Conservation (phyloP, 1,284 basidiomycete species). For the Xanthoconium separans region DNA sequence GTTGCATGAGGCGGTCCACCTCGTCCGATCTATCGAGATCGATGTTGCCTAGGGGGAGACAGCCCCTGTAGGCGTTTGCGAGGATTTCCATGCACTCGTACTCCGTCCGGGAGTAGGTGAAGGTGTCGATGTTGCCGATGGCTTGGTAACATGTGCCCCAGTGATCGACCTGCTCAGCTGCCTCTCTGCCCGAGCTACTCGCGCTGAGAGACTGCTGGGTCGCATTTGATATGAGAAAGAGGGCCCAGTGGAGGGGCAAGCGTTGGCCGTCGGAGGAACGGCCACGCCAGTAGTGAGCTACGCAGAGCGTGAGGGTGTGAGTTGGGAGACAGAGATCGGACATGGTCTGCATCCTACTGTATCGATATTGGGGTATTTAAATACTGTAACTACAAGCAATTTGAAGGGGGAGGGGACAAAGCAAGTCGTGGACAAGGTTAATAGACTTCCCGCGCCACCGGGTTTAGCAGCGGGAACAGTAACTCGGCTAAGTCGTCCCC, state of each 20-base stretch:
- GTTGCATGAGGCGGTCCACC: constrained; percentile 21
- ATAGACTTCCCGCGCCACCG: constrained; percentile 29
- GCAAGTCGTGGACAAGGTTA: constrained; percentile 4
- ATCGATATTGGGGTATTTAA: constrained; percentile 3
- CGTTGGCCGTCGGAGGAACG: constrained; percentile 21
- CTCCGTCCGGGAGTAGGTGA: constrained; percentile 28
- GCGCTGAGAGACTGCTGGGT: constrained; percentile 19
- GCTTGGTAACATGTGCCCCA: constrained; percentile 32
- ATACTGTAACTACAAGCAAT: constrained; percentile 19
- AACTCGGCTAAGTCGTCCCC: constrained; percentile 1
- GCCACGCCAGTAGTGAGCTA: constrained; percentile 33
- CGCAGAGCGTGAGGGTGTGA: constrained; percentile 27
- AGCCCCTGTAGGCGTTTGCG: constrained; percentile 27
- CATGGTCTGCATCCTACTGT: constrained; percentile 12
- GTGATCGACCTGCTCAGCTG: constrained; percentile 27
- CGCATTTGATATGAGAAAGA: constrained; percentile 29
- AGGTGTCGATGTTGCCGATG: constrained; percentile 30
- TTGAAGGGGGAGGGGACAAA: constrained; percentile 4
- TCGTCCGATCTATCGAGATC: constrained; percentile 14
- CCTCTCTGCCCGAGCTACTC: constrained; percentile 25
- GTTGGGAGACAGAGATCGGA: constrained; percentile 14
- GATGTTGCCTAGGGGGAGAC: constrained; percentile 26
- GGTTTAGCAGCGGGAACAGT: neutral
- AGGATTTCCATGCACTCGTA: constrained; percentile 35
- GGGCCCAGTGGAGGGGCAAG: constrained; percentile 32